Conservation (phyloP, 2,329 filamentous ascomycete genomes). For the Penicillium sp. region DNA sequence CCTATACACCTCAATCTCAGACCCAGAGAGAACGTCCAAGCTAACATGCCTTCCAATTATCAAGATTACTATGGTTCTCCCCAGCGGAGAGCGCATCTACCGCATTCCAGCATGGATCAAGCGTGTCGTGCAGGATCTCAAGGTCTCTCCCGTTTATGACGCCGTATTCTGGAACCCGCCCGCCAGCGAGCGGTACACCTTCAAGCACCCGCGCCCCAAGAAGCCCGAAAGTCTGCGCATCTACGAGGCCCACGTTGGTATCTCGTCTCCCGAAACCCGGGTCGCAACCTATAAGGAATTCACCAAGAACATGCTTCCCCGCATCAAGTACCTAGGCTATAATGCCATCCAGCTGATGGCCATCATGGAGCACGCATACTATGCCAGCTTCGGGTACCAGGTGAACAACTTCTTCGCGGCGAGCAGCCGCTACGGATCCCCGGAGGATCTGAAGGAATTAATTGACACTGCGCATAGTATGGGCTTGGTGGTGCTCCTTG, state of each 20-base stretch:
- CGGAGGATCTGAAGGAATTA: conserved; percentile 94
- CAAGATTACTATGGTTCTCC: conserved; percentile 80
- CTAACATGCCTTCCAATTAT: background rate
- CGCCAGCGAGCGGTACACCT: conserved; percentile 70
- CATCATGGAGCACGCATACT: conserved; percentile 99
- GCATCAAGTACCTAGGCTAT: conserved; percentile 88
- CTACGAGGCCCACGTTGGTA: conserved; percentile 98
- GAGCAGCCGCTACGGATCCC: conserved; percentile 89
- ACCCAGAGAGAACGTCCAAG: too few species aligned
- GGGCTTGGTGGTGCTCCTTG: conserved; percentile 86
- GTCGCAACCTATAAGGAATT: conserved; percentile 98
- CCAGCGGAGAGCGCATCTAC: conserved; percentile 78
- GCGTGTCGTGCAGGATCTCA: conserved; percentile 90
- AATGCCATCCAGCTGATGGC: conserved; percentile 99
- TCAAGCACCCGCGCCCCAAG: conserved; percentile 78
- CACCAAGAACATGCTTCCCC: conserved; percentile 84
- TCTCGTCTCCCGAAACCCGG: conserved; percentile 84
- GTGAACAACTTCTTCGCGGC: conserved; percentile 99
- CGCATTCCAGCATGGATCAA: conserved; percentile 96
- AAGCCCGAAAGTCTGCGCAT: conserved; percentile 87
- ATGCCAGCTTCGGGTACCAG: conserved; percentile 98
- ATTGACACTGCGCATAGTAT: conserved; percentile 92
- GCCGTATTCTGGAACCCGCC: conserved; percentile 97
- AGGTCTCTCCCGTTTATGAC: conserved; percentile 88
- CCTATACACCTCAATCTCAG: background rate